Percentiles rank a stretch among this genome's conserved stretches.
phyloP scores from a whole-genome alignment of 768 basidiomycete species.

The Podaxis sp. region DNA sequence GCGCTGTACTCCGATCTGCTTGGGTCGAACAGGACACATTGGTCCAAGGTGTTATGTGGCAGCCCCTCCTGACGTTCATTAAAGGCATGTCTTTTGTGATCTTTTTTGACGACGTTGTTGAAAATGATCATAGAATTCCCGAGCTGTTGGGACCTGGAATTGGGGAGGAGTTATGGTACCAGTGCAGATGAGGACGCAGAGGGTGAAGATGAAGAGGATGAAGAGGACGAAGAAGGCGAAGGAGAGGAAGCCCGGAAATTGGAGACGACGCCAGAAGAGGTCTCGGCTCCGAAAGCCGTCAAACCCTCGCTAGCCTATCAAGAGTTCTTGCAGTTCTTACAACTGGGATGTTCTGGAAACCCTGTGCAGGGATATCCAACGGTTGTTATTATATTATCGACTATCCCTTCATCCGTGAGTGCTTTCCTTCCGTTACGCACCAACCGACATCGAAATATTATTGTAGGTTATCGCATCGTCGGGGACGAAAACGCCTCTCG shows the following conservation, averaged over 20 bases:
- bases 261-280: not conserved
- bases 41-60: conserved; percentile 71
- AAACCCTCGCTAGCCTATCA: conserved; percentile 49
- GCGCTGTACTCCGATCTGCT: conserved; percentile 62
- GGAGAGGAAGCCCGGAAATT: conserved; percentile 19
- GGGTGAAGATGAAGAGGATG: conserved; percentile 33
- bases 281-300: not conserved
- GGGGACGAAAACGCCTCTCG: conserved; percentile 29
- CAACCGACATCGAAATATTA: not conserved
- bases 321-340: conserved; percentile 79
- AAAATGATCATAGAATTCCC: conserved; percentile 49
- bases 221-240: conserved; percentile 35
- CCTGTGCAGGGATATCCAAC: conserved; percentile 81
- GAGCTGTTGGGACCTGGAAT: conserved; percentile 60
- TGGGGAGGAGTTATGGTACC: conserved; percentile 20
- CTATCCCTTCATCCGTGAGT: conserved; percentile 68
- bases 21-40: conserved; percentile 68
- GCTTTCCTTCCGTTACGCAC: not conserved
- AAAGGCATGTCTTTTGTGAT: conserved; percentile 46
- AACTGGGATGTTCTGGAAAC: conserved; percentile 75
- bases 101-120: not conserved
- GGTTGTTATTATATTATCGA: conserved; percentile 78
- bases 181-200: conserved; percentile 34
- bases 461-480: conserved; percentile 30
- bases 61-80: conserved; percentile 68